These are phyloP conservation scores for Trametes villosa DNA, from an alignment of 768 basidiomycete genomes.

Conservation along the genomic window DNA sequence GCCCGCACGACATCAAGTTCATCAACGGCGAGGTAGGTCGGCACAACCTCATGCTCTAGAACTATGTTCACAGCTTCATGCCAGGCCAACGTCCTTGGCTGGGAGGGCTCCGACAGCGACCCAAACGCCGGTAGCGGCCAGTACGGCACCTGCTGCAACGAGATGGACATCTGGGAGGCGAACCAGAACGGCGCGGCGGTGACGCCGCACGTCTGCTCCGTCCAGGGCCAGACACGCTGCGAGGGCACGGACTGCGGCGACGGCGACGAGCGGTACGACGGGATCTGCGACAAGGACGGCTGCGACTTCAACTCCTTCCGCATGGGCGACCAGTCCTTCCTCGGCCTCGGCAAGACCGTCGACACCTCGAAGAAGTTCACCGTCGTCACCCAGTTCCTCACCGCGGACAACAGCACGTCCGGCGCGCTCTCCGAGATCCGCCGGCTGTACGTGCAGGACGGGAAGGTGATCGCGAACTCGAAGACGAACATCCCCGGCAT, in stretches of 20 bases:
- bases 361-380: slow-evolving; percentile 57
- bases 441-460: slow-evolving; percentile 58
- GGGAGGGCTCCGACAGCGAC: slow-evolving; percentile 27
- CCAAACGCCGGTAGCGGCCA: slow-evolving; percentile 35
- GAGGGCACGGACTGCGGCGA: slow-evolving; percentile 42
- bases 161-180: slow-evolving; percentile 43
- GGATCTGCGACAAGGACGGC: slow-evolving; percentile 58
- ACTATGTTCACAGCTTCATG: slow-evolving; percentile 21
- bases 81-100: slow-evolving; percentile 38
- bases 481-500: slow-evolving; percentile 50
- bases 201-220: slow-evolving; percentile 34
- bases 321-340: slow-evolving; percentile 52
- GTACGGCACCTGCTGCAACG: slow-evolving; percentile 38
- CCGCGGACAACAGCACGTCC: slow-evolving; percentile 46
- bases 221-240: slow-evolving; percentile 54
- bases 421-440: slow-evolving; percentile 58
- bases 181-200: slow-evolving; percentile 36
- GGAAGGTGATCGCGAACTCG: slow-evolving; percentile 56
- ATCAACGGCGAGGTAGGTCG: slow-evolving; percentile 54
- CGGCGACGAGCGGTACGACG: slow-evolving; percentile 42
- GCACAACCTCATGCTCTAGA: slow-evolving; percentile 2
- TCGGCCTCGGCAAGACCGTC: slow-evolving; percentile 51
- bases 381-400: slow-evolving; percentile 63
- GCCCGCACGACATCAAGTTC: slow-evolving; percentile 62
- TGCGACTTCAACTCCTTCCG: slow-evolving; percentile 69